Evolutionary conservation across 352 stramenopile genomes (phyloP).

Genomic region (Phytophthora sojae): DNA sequence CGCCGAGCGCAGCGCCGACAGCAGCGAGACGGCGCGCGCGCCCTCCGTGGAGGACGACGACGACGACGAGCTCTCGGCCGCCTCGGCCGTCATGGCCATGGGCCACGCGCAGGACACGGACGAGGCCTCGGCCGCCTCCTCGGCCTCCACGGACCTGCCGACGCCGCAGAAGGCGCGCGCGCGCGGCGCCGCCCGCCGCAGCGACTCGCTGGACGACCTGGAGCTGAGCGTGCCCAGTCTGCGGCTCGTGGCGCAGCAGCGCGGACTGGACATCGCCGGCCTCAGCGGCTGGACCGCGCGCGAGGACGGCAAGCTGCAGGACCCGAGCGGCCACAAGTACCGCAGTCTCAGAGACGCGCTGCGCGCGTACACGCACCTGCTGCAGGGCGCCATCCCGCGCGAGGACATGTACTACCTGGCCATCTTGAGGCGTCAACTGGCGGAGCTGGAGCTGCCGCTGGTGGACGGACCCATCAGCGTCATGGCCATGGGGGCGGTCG

Average conservation of each 20-base stretch:
- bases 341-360: constrained; percentile 59
- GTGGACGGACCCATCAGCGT: constrained; percentile 77
- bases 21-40: not conserved
- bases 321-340: constrained; percentile 48
- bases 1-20: constrained; percentile 11
- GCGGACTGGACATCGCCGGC: constrained; percentile 41
- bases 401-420: constrained; percentile 83
- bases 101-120: not conserved
- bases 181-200: too few relatives aligned
- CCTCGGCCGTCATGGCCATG: constrained; percentile 25
- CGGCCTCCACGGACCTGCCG: not conserved
- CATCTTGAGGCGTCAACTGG: constrained; percentile 65
- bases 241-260: constrained; percentile 36
- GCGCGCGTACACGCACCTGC: constrained; percentile 43
- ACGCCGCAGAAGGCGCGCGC: not conserved
- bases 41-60: constrained; percentile 14
- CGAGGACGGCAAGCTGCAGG: constrained; percentile 45
- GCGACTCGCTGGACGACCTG: constrained; percentile 41
- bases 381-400: constrained; percentile 50
- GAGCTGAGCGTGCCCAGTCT: constrained; percentile 43
- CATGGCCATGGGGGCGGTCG: constrained; percentile 48
- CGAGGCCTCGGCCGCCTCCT: not conserved
- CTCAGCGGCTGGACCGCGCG: constrained; percentile 23
- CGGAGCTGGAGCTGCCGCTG: constrained; percentile 60
- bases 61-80: not conserved